Conservation (phyloP, 305 asterid genomes). For the Fraxinus platypoda region DNA sequence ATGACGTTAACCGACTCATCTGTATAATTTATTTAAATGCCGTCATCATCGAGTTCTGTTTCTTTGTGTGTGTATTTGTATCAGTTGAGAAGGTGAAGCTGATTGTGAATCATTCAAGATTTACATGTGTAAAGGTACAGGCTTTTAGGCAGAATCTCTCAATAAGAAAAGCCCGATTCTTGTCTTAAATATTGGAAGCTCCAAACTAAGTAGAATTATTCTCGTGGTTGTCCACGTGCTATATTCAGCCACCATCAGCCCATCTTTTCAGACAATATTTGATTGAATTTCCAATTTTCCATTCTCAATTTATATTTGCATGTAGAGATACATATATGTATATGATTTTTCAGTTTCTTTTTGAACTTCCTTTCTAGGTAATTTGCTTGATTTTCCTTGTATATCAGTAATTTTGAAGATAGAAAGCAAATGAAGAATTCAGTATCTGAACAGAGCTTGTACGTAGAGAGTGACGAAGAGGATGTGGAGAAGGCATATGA, state of each 20-base stretch:
- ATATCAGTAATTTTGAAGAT: conserved; percentile 19
- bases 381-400: neutral
- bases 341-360: neutral
- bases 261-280: conserved; percentile 24
- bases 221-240: neutral
- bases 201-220: neutral
- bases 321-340: neutral
- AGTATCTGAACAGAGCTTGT: neutral
- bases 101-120: neutral
- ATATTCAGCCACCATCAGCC: neutral
- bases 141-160: conserved; percentile 6
- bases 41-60: neutral
- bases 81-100: neutral
- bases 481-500: conserved; percentile 15
- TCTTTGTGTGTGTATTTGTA: neutral
- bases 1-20: neutral
- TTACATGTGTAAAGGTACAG: neutral
- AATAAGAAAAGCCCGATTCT: conserved; percentile 7
- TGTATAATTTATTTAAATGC: neutral
- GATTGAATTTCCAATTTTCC: neutral
- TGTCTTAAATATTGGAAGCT: conserved; percentile 15
- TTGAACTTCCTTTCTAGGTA: neutral
- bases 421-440: conserved; percentile 8
- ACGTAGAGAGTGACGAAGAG: neutral
- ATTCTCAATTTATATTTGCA: conserved; percentile 12